Evolutionary conservation across 371 early-diverging fungal species (phyloP), one percentile per base, ranked within the genome.

Genomic region (Syncephalastrum racemosum): DNA sequence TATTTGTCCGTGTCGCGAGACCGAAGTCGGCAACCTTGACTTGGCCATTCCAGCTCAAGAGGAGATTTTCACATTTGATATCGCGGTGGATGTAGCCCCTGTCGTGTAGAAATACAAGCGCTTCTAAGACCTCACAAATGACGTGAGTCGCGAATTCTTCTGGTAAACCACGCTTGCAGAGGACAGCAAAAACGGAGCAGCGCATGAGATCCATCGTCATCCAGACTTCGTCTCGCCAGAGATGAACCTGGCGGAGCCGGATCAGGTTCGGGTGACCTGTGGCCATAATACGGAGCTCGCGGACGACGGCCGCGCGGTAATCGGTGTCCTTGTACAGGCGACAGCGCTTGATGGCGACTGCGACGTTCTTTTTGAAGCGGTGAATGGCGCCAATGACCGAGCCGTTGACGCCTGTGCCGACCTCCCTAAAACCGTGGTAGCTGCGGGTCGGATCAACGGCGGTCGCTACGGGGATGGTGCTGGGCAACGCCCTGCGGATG

Each of bases 391-490:
- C 53, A 10, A 74, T 63, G 22, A 74, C 74, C 7, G 74, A 70
- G 8, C 74, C 74, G 62, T 74, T 74, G 31, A 74, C 74, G 50
- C 77, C 79, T 50, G 79, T 79, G 53, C 79, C 79, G n/a, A 79
- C 71, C 51, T 79, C 79, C 47, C 71, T 70, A 36, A 75, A 75
- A 7, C 63, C 64, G 23, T 59, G 68, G 41, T 79, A 79, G 59
- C 74, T 68, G 62, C 70, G 70, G 31, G 64, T 60, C 6, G 79
- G 79, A 54, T 79, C 74, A 12, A 71, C 54, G 8, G 72, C 64
- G 10, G 36, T 31, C 10, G 73, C 69, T 4, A 75, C 70, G 16
- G 59, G 67, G 13, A 71, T 46, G 4, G 36, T 31, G 44, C 70
- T 72, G 25, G 78, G 75, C 16, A 77, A 45, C n/a, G 70, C 66